Conservation (phyloP, 306 rosid genomes). For the Pyrus pyrifolia region DNA sequence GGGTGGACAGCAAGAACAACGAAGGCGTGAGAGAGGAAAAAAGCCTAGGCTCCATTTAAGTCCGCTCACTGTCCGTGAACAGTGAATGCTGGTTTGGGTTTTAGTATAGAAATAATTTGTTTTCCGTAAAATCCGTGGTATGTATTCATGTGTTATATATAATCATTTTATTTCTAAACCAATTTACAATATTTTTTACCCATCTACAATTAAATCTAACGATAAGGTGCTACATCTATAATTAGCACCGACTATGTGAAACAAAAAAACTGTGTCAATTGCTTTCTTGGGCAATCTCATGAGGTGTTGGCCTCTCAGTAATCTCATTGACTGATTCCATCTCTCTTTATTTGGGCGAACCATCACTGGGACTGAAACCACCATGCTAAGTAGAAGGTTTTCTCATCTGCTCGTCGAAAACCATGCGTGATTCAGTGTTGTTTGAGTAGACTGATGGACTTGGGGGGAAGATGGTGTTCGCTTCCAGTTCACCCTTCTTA, state of each 20-base stretch:
- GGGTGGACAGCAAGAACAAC: no score
- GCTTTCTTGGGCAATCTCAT: not conserved
- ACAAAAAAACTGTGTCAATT: not conserved
- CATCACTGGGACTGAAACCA: not conserved
- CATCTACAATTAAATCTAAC: not conserved
- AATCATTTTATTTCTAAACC: not conserved
- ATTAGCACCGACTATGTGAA: not conserved
- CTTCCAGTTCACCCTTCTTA: conserved; percentile 10
- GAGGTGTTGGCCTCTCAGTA: not conserved
- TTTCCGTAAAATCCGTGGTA: no score
- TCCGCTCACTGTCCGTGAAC: no score
- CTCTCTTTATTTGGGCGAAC: not conserved
- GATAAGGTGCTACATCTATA: not conserved
- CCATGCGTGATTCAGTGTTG: not conserved
- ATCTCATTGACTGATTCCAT: not conserved
- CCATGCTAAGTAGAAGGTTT: not conserved
- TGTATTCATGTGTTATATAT: no score
- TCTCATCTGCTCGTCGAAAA: not conserved
- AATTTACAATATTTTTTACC: not conserved
- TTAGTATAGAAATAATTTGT: no score
- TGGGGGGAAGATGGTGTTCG: not conserved
- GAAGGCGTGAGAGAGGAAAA: no score
- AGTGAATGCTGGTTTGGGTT: no score
- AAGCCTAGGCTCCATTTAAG: no score
- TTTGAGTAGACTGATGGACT: conserved; percentile 8